These are phyloP conservation scores for Aspergillus indologenus DNA, from an alignment of 495 filamentous ascomycete genomes.

Conservation along the genomic window DNA sequence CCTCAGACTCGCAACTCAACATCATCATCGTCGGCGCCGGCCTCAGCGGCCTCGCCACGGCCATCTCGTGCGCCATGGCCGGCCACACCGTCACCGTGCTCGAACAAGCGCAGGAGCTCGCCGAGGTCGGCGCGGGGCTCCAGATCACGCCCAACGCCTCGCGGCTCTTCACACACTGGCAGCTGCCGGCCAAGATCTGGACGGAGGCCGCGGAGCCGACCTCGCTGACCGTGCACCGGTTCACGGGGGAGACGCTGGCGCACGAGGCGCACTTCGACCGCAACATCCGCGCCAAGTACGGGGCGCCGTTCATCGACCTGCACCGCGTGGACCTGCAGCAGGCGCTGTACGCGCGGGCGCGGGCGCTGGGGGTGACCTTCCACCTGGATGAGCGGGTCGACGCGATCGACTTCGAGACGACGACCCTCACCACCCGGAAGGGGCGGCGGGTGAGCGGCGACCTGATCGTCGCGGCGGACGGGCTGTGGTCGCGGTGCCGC, in stretches of 20 bases:
- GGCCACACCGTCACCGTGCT: slow-evolving; percentile 62
- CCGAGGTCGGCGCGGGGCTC: slow-evolving; percentile 53
- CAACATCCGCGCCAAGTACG: slow-evolving; percentile 41
- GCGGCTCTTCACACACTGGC: slow-evolving; percentile 52
- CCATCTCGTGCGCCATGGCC: slow-evolving; percentile 55
- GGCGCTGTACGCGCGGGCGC: slow-evolving; percentile 49
- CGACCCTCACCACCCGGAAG: slow-evolving; percentile 25
- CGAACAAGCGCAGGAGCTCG: slow-evolving; percentile 60
- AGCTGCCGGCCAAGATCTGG: slow-evolving; percentile 43
- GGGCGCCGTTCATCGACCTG: slow-evolving; percentile 54
- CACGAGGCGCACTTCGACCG: slow-evolving; percentile 47
- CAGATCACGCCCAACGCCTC: slow-evolving; percentile 59
- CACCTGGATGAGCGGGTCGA: slow-evolving; percentile 44
- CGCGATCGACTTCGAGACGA: slow-evolving; percentile 34
- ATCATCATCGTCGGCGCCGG: slow-evolving; percentile 39
- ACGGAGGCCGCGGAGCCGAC: slow-evolving; percentile 50
- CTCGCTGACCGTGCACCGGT: slow-evolving; percentile 56
- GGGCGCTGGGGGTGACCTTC: slow-evolving; percentile 52
- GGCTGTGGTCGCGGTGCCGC: slow-evolving; percentile 50
- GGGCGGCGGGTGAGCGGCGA: slow-evolving; percentile 41
- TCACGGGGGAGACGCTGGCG: slow-evolving; percentile 51
- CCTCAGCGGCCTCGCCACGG: slow-evolving; percentile 63
- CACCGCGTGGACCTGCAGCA: slow-evolving; percentile 59
- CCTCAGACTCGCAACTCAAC: slow-evolving; percentile 21
- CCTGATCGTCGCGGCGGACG: slow-evolving; percentile 58